These are phyloP conservation scores for Russula compacta DNA, from an alignment of 768 basidiomycete genomes.

Conservation along the genomic window DNA sequence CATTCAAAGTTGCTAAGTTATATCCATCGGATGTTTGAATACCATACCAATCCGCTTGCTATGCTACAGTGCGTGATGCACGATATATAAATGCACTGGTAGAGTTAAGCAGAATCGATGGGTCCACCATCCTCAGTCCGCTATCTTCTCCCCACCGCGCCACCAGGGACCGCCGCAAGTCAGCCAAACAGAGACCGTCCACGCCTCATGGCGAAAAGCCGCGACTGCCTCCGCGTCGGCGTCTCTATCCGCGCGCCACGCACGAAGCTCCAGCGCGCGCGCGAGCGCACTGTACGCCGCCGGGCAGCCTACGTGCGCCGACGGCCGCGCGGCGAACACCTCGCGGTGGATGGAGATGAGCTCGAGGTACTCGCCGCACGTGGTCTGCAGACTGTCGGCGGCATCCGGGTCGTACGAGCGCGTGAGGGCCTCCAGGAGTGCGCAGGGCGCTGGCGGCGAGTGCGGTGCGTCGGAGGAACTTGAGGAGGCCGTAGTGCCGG, in stretches of 20 bases:
- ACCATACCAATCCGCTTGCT: constrained; percentile 6
- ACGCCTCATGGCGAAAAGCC: constrained; percentile 63
- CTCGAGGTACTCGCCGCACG: constrained; percentile 70
- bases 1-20: background rate
- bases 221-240: constrained; percentile 60
- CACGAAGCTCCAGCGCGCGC: constrained; percentile 48
- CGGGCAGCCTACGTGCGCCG: constrained; percentile 56
- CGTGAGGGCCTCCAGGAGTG: constrained; percentile 26
- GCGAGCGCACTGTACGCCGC: constrained; percentile 59
- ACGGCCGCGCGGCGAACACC: constrained; percentile 51
- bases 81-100: background rate
- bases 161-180: constrained; percentile 19
- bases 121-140: background rate
- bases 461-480: constrained; percentile 17
- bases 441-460: constrained; percentile 21
- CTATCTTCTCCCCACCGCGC: constrained; percentile 12
- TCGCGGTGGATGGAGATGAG: constrained; percentile 71
- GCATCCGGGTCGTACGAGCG: constrained; percentile 21
- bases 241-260: constrained; percentile 64
- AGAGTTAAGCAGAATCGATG: background rate
- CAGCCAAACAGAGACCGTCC: constrained; percentile 35
- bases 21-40: background rate
- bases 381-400: constrained; percentile 36
- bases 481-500: constrained; percentile 20
- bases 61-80: constrained; percentile 12